Evolutionary conservation across 108 stramenopile genomes (phyloP).

Genomic region (Craspedostauros australis): DNA sequence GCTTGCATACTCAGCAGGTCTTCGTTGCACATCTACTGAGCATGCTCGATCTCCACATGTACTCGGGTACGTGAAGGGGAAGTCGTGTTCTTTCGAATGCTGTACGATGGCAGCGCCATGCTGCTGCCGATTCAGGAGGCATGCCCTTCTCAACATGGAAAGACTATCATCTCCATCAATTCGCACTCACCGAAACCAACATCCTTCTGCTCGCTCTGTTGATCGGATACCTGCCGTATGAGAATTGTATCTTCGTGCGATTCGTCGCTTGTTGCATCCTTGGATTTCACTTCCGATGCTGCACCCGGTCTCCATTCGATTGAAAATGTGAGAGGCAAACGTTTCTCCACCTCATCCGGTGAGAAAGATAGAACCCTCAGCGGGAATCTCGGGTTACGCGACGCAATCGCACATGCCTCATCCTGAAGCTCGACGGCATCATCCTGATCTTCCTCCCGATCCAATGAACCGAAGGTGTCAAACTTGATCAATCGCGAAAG

Average conservation of each 20-base stretch:
- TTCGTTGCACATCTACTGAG: too few species aligned
- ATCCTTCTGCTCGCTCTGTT: constrained; percentile 73
- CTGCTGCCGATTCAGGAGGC: too few species aligned
- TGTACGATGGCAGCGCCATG: too few species aligned
- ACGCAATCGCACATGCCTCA: constrained; percentile 55
- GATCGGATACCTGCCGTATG: constrained; percentile 60
- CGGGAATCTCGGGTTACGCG: constrained; percentile 29
- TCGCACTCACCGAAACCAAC: constrained; percentile 64
- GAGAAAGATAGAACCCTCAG: constrained; percentile 38
- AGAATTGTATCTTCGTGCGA: constrained; percentile 30
- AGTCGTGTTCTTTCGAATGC: too few species aligned
- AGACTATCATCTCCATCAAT: too few species aligned
- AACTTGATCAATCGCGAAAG: constrained; percentile 32
- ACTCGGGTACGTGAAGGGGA: too few species aligned
- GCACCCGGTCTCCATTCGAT: constrained; percentile 24
- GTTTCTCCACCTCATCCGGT: constrained; percentile 37
- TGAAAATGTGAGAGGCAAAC: constrained; percentile 56
- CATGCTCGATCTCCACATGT: too few species aligned
- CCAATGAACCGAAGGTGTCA: constrained; percentile 11
- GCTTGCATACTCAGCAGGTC: too few species aligned
- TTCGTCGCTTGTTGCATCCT: neutral
- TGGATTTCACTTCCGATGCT: neutral
- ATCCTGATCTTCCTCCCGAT: constrained; percentile 53
- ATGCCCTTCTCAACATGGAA: too few species aligned
- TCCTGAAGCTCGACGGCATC: constrained; percentile 67